Evolutionary conservation across 306 rosid species (phyloP), one percentile per base, ranked within the genome.

Genomic region (Sphenostylis stenocarpa): DNA sequence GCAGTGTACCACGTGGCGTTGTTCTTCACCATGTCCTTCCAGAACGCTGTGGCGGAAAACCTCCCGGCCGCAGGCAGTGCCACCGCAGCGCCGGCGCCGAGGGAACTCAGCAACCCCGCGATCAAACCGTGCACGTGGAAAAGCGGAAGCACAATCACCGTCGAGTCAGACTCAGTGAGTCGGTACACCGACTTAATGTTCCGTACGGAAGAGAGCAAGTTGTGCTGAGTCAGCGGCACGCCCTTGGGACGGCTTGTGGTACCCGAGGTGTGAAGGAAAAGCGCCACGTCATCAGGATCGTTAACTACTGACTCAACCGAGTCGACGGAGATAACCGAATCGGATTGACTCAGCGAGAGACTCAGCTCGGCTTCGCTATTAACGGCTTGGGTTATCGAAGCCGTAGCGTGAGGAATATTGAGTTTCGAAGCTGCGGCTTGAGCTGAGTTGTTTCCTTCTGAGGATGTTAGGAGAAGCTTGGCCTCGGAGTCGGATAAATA

Each of bases 161-260:
- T 90, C 23, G 98, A 89, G 66, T 95, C 97, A 0, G 84, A 89
- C 85, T 92, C 96, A 0, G 81, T 85, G 83, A 95, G 84, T 63
- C 76, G 85, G 88, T 92, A 95, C 4, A 92, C 93, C 55, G 93
- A 86, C 34, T 85, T 62, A 63, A 95, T 92, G 86, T 95, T 95
- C 12, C 38, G 29, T 0, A 90, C 95, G 0, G 96, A 95, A 1
- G 93, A 81, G 6, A 88, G 87, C n/a, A 95, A 48, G 31, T 95
- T 92, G 80, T 86, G 96, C 84, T 95, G 97, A 15, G 88, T 89
- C 62, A 95, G 60, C 0, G 96, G 97, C 0, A 92, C 98, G 0
- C 98, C 98, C 78, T 95, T 95, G 4, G 98, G 98, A 0, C 96
- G 90, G 82, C 96, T 95, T 12, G 98, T 95, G 53, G 98, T 95